phyloP scores from a whole-genome alignment of 208 protist genomes.

The Crithidia acanthocephali region DNA sequence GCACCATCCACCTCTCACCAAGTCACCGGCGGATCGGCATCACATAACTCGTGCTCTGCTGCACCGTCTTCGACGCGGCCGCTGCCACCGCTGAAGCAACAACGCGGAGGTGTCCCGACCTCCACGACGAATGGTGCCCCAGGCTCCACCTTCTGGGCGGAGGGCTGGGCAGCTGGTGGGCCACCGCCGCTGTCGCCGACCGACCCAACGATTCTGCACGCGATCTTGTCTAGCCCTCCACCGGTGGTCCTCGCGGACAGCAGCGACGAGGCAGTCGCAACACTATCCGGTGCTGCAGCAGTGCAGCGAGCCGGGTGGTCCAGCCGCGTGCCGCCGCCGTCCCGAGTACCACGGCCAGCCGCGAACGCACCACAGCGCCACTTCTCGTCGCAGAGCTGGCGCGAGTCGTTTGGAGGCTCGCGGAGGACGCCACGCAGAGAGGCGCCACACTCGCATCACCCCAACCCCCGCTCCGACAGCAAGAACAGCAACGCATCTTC shows the following conservation, averaged over 20 bases:
- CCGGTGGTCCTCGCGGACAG: background rate
- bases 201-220: constrained; percentile 39
- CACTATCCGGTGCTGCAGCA: background rate
- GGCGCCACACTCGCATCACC: too few species aligned
- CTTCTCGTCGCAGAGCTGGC: background rate
- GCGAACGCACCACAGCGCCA: background rate
- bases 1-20: background rate
- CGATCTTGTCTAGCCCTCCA: constrained; percentile 28
- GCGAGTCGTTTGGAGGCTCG: background rate
- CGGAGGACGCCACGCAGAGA: too few species aligned
- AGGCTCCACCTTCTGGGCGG: constrained; percentile 22
- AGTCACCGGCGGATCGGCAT: too few species aligned
- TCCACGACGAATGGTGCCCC: background rate
- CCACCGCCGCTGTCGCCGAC: constrained; percentile 46
- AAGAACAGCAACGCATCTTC: too few species aligned
- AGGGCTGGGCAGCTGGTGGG: constrained; percentile 3
- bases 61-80: background rate
- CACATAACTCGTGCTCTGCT: background rate
- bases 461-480: too few species aligned
- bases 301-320: constrained; percentile 3
- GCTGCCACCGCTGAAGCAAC: constrained; percentile 20
- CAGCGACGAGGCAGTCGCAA: background rate
- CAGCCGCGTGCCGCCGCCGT: background rate
- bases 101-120: background rate
- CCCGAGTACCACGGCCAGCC: background rate